phyloP scores from a whole-genome alignment of 148 eudicot genomes.

The Vaccinium darrowii region DNA sequence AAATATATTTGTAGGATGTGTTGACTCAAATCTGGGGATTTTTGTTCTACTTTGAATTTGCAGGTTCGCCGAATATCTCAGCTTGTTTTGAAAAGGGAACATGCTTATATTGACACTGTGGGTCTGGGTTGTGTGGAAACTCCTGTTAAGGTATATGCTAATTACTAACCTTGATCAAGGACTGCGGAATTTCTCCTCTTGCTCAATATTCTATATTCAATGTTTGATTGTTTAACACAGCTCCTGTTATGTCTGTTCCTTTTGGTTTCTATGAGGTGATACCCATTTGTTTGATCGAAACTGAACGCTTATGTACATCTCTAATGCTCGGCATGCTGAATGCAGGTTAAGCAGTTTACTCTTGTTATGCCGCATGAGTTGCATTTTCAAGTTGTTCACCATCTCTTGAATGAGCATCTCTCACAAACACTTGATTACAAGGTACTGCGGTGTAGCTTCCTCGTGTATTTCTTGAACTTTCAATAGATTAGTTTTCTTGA shows the following conservation, averaged over 20 bases:
- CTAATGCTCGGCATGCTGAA: neutral
- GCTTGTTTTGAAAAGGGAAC: constrained; percentile 86
- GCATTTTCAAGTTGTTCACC: constrained; percentile 72
- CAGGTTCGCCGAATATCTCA: constrained; percentile 94
- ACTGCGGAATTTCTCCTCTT: neutral
- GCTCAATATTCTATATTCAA: neutral
- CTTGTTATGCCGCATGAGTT: constrained; percentile 70
- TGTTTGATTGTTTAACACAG: neutral
- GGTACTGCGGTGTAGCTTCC: constrained; percentile 33
- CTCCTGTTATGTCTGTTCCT: neutral
- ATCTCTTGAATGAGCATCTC: constrained; percentile 72
- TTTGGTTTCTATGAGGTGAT: neutral
- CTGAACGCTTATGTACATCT: neutral
- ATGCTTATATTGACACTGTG: constrained; percentile 65
- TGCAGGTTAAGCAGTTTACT: constrained; percentile 82
- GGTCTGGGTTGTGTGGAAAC: constrained; percentile 69
- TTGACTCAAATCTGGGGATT: neutral
- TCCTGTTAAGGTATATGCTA: constrained; percentile 49
- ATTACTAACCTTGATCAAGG: neutral
- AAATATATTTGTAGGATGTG: constrained; percentile 6
- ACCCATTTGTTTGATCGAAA: neutral
- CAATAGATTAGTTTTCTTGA: constrained; percentile 13
- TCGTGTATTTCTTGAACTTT: neutral
- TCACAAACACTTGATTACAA: constrained; percentile 61
- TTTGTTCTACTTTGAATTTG: constrained; percentile 1